Evolutionary conservation across 1,284 basidiomycete genomes (phyloP).

Genomic region (Ustilago sp.): DNA sequence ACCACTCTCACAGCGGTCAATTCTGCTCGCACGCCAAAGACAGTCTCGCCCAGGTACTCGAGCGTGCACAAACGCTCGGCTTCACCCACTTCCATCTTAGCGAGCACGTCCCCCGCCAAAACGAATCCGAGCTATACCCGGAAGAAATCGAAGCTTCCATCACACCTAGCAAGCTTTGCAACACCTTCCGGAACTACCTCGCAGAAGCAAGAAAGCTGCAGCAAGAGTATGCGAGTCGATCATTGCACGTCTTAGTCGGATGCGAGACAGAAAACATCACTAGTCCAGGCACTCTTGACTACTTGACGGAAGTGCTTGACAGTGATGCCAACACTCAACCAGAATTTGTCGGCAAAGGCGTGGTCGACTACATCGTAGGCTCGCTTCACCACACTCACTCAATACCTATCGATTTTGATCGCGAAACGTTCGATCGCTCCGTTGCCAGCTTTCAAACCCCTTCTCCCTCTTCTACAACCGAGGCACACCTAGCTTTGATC

Average conservation of each 20-base stretch:
- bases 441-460: slow-evolving; percentile 72
- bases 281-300: slow-evolving; percentile 74
- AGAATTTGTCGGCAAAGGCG: slow-evolving; percentile 32
- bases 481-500: slow-evolving; percentile 39
- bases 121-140: slow-evolving; percentile 85
- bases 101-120: slow-evolving; percentile 93
- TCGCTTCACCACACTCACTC: slow-evolving; percentile 90
- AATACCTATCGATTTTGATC: slow-evolving; percentile 93
- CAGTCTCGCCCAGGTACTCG: slow-evolving; percentile 81
- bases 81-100: slow-evolving; percentile 88
- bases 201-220: slow-evolving; percentile 82
- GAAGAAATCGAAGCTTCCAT: slow-evolving; percentile 77
- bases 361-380: slow-evolving; percentile 90
- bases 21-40: slow-evolving; percentile 92
- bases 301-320: slow-evolving; percentile 72
- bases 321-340: slow-evolving; percentile 40
- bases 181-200: slow-evolving; percentile 79
- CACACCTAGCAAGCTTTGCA: slow-evolving; percentile 72
- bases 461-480: slow-evolving; percentile 7
- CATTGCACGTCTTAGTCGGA: slow-evolving; percentile 84
- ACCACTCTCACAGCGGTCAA: slow-evolving; percentile 95
- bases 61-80: slow-evolving; percentile 80
- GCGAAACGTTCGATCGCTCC: slow-evolving; percentile 76
- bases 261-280: slow-evolving; percentile 94
- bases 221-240: slow-evolving; percentile 21